Conservation (phyloP, 1,284 basidiomycete species). For the Testicularia cyperi region DNA sequence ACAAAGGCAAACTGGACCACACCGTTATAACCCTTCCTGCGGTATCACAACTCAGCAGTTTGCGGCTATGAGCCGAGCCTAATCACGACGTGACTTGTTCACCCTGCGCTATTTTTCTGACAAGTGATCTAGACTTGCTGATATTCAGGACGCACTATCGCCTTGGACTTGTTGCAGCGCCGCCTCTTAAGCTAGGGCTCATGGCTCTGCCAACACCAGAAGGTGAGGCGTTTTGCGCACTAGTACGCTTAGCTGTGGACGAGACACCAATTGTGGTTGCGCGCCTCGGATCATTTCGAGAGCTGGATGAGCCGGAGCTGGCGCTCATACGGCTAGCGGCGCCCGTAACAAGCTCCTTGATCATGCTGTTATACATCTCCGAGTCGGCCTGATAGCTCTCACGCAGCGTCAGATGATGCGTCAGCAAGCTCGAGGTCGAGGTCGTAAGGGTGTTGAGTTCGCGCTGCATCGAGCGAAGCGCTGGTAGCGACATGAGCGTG, state of each 20-base stretch:
- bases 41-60: no score
- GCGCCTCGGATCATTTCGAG: slow-evolving; percentile 10
- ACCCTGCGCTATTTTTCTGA: no score
- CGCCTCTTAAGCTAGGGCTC: slow-evolving; percentile 22
- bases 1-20: no score
- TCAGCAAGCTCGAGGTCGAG: slow-evolving; percentile 45
- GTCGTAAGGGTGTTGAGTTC: slow-evolving; percentile 48
- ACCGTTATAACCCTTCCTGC: no score
- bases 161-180: slow-evolving; percentile 7
- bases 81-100: no score
- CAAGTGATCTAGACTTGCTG: no score
- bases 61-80: no score
- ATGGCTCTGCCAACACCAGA: slow-evolving; percentile 10
- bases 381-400: slow-evolving; percentile 52
- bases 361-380: slow-evolving; percentile 57
- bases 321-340: slow-evolving; percentile 40
- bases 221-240: slow-evolving; percentile 12
- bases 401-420: slow-evolving; percentile 52
- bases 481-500: slow-evolving; percentile 49
- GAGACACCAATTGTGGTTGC: slow-evolving; percentile 21
- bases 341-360: slow-evolving; percentile 55
- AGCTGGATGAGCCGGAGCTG: slow-evolving; percentile 1
- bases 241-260: slow-evolving; percentile 7
- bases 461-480: slow-evolving; percentile 40
- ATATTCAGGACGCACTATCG: no score